Percentiles rank a stretch among this genome's conserved stretches.
Conservation (phyloP, 225 moss, liverwort and hornwort species). For the Polytrichum formosum region DNA sequence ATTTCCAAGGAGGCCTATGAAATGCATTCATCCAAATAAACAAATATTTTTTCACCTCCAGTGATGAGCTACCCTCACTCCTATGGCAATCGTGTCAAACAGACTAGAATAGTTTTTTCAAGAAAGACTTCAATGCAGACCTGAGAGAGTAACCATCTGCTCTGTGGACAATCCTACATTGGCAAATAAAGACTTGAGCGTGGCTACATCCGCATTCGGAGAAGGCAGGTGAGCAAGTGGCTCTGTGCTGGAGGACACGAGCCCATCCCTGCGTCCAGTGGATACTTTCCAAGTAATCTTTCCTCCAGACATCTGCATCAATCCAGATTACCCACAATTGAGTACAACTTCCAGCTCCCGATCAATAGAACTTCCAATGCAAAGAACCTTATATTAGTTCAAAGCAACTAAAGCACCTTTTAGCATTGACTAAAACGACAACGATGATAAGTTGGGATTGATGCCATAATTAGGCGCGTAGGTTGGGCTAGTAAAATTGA, state of each 20-base stretch:
- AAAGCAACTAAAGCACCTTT: too few relatives aligned
- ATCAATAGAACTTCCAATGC: background rate
- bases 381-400: too few relatives aligned
- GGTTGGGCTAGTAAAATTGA: too few relatives aligned
- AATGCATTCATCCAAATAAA: too few relatives aligned
- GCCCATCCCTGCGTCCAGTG: conserved; percentile 15
- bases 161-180: conserved; percentile 1
- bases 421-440: too few relatives aligned
- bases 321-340: background rate
- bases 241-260: conserved; percentile 2
- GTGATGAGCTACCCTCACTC: too few relatives aligned
- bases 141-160: conserved; percentile 24
- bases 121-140: background rate
- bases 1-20: too few relatives aligned
- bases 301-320: conserved; percentile 12
- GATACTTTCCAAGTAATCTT: conserved; percentile 2
- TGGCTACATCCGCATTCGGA: background rate
- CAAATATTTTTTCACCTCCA: too few relatives aligned
- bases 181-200: conserved; percentile 6
- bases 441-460: too few relatives aligned
- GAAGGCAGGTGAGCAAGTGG: conserved; percentile 1
- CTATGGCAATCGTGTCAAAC: too few relatives aligned
- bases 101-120: too few relatives aligned
- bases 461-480: too few relatives aligned
- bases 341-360: background rate